Conservation (phyloP, 805 yeast species). For the Lipomyces yamadae region DNA sequence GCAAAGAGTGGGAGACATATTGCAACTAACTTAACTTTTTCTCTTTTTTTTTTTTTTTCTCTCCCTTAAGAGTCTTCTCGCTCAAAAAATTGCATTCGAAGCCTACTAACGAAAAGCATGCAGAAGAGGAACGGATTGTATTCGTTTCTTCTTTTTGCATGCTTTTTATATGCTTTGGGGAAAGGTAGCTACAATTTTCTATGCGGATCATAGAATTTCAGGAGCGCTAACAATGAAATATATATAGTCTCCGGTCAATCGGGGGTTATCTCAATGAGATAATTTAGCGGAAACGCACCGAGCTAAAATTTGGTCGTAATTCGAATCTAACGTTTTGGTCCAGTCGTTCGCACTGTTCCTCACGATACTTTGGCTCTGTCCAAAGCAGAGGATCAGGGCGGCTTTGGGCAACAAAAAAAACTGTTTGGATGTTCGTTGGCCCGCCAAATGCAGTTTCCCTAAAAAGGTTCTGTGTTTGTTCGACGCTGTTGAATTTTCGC, state of each 20-base stretch:
- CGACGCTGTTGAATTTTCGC: background rate
- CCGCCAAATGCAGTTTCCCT: background rate
- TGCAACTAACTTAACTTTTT: background rate
- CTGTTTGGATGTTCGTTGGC: conserved; percentile 1
- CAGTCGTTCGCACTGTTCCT: background rate
- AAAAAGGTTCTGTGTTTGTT: background rate
- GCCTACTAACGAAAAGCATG: conserved; percentile 40
- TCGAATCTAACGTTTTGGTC: conserved; percentile 21
- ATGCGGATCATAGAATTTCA: background rate
- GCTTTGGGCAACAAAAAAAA: background rate
- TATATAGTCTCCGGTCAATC: conserved; percentile 44
- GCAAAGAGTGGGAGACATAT: background rate
- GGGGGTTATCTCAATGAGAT: conserved; percentile 16
- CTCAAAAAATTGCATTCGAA: conserved; percentile 46
- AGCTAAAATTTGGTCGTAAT: conserved; percentile 31
- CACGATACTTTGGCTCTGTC: conserved; percentile 1
- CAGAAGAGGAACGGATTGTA: conserved; percentile 1
- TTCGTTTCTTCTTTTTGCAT: conserved; percentile 1
- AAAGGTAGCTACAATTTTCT: conserved; percentile 38
- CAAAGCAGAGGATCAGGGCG: background rate
- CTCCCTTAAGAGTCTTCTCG: conserved; percentile 24
- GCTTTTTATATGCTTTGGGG: conserved; percentile 44
- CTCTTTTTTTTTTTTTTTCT: background rate
- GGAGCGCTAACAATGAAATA: background rate
- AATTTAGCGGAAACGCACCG: conserved; percentile 41